A percentile compares a stretch with the other conserved stretches of the same genome.
Evolutionary conservation across 768 basidiomycete genomes (phyloP).

Genomic region (Nevesoporus exiguus): DNA sequence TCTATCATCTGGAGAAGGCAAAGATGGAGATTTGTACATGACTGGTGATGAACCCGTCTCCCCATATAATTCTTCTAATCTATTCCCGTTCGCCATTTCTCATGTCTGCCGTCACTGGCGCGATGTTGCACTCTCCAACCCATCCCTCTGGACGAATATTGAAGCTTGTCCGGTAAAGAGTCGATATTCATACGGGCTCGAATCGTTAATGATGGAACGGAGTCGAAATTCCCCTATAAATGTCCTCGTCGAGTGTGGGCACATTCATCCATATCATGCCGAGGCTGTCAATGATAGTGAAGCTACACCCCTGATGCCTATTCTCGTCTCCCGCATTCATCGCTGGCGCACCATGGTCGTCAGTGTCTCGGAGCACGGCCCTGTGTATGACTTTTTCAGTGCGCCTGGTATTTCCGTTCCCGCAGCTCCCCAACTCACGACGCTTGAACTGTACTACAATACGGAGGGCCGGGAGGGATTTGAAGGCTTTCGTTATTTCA

Average conservation of each 20-base stretch:
- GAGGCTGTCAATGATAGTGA: background rate
- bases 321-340: conserved; percentile 48
- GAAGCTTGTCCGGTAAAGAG: conserved; percentile 19
- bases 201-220: conserved; percentile 47
- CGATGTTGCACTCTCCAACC: conserved; percentile 46
- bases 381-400: conserved; percentile 43
- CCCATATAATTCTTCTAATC: no score
- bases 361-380: conserved; percentile 42
- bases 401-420: conserved; percentile 36
- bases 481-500: conserved; percentile 11
- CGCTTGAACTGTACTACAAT: conserved; percentile 54
- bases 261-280: conserved; percentile 16
- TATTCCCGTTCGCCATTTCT: conserved; percentile 45
- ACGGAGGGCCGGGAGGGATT: conserved; percentile 39
- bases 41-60: no score
- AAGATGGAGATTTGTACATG: no score
- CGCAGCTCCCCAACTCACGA: conserved; percentile 51
- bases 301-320: conserved; percentile 25
- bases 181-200: conserved; percentile 42
- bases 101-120: conserved; percentile 54
- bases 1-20: no score
- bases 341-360: conserved; percentile 55
- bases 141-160: conserved; percentile 55
- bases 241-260: conserved; percentile 42
- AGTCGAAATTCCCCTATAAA: conserved; percentile 53